phyloP scores from a whole-genome alignment of 352 stramenopile species.

The Blastocystis sp. region DNA sequence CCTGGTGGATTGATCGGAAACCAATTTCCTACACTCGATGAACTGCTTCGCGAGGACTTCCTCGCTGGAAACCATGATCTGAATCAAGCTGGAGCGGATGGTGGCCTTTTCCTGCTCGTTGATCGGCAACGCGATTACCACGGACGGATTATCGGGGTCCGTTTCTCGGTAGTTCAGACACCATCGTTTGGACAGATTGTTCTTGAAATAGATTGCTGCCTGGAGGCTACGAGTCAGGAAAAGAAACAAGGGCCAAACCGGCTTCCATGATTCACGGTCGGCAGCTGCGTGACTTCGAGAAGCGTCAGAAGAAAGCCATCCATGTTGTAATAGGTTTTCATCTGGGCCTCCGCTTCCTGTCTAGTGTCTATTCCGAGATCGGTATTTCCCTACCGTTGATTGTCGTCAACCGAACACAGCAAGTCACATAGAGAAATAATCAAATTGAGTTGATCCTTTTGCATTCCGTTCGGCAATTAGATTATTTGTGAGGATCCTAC shows the following conservation, averaged over 20 bases:
- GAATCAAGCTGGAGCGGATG: not conserved
- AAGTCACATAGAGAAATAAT: constrained; percentile 9
- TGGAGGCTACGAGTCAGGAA: not conserved
- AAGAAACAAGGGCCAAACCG: not conserved
- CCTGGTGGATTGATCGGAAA: not conserved
- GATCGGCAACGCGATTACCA: not conserved
- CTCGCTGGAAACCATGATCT: not conserved
- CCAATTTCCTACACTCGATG: not conserved
- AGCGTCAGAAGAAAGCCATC: constrained; percentile 34
- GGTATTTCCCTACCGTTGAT: not conserved
- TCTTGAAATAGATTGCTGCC: constrained; percentile 53
- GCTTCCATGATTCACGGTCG: constrained; percentile 11
- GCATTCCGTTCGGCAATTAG: not conserved
- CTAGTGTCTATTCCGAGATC: not conserved
- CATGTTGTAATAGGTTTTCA: constrained; percentile 35
- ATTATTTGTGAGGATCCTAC: too few relatives aligned
- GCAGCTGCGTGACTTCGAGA: not conserved
- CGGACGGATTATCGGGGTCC: constrained; percentile 23
- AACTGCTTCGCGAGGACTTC: constrained; percentile 1
- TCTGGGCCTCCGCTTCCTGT: not conserved
- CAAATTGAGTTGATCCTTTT: constrained; percentile 40
- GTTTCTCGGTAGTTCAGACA: constrained; percentile 34
- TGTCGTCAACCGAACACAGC: constrained; percentile 21
- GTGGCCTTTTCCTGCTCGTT: constrained; percentile 6
- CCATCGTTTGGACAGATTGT: constrained; percentile 37